Base-by-base conservation (phyloP, 208 protist species). In the Histomonas meleagridis region DNA sequence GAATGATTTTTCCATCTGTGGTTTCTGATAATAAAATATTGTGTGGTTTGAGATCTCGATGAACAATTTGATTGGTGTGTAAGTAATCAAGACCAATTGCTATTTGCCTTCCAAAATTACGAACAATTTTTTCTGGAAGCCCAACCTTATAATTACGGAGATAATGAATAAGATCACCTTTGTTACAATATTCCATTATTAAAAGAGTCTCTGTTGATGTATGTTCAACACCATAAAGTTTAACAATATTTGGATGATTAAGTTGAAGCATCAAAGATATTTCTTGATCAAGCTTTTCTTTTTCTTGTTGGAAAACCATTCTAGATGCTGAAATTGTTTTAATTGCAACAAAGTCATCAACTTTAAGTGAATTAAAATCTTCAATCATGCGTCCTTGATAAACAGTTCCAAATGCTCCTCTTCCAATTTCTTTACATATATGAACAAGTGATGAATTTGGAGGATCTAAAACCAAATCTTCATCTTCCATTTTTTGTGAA, bases 161-260 rank as follows among this genome's bases (percentile, higher is more conserved):
- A 32, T 35, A 14, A 32, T 32, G 16, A 60, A 7, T 60, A 7
- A 76, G 28, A 76, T 76, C 65, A 10, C 65, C 65, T 35, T 23
- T 23, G 28, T 40, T 76, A 76, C 65, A 76, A 76, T 76, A 76
- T 76, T 76, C n/a, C 65, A 76, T 76, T 40, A 76, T 40, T 76
- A 76, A 76, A 32, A 43, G 28, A 40, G 28, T 35, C 14, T 76
- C 14, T 14, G 23, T 35, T 43, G 7, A 32, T 10, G 65, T 35
- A 62, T 92, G 90, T 86, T 95, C 93, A 40, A 91, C 91, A 40
- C 91, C 92, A 38, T 93, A 91, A 40, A 94, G 90, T 78, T 69
- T 21, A 9, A 94, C 93, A 76, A 94, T 94, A 92, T 94, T 94
- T 23, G 62, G 92, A 76, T 94, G 93, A 4, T 65, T 60, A 18